phyloP scores from a whole-genome alignment of 1,139 yeast genomes.

The Taphrina deformans region DNA sequence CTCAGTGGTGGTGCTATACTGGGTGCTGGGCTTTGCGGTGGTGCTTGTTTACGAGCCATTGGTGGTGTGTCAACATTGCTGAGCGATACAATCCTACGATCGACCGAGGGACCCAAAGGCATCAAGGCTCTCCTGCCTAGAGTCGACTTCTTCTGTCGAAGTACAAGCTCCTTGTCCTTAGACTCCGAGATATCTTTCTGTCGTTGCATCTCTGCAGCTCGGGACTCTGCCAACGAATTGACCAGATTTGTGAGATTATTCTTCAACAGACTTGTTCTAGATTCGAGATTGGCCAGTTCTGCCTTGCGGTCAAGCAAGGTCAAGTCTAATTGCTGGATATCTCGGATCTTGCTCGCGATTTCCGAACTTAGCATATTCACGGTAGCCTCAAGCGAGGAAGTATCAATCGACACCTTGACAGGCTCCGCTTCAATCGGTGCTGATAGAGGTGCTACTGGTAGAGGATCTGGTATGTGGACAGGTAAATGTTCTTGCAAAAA shows the following conservation, averaged over 20 bases:
- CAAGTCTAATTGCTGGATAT: not conserved
- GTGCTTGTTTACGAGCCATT: not conserved
- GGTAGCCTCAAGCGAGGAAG: slow-evolving; percentile 4
- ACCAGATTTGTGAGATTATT: not conserved
- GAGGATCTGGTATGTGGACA: slow-evolving; percentile 4
- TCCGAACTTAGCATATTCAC: not conserved
- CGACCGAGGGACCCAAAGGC: slow-evolving; percentile 10
- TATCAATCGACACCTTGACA: not conserved
- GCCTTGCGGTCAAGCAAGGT: not conserved
- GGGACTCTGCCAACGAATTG: not conserved
- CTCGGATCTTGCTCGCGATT: not conserved
- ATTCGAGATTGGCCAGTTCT: slow-evolving; percentile 7
- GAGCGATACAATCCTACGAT: slow-evolving; percentile 28
- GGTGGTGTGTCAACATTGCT: slow-evolving; percentile 22
- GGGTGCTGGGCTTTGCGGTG: not conserved
- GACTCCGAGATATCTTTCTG: not conserved
- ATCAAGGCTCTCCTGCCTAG: slow-evolving; percentile 4
- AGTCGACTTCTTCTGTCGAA: slow-evolving; percentile 4
- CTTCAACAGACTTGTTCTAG: not conserved
- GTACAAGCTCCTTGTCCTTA: not conserved
- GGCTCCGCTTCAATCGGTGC: not conserved
- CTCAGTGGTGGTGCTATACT: slow-evolving; percentile 7
- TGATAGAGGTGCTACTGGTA: not conserved
- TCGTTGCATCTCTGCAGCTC: slow-evolving; percentile 7
- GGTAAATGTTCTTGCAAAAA: slow-evolving; percentile 1